A percentile compares a stretch with the other conserved stretches of the same genome.
Evolutionary conservation across 139 green algal genomes (phyloP).

Genomic region (Chlamydomonas incerta): DNA sequence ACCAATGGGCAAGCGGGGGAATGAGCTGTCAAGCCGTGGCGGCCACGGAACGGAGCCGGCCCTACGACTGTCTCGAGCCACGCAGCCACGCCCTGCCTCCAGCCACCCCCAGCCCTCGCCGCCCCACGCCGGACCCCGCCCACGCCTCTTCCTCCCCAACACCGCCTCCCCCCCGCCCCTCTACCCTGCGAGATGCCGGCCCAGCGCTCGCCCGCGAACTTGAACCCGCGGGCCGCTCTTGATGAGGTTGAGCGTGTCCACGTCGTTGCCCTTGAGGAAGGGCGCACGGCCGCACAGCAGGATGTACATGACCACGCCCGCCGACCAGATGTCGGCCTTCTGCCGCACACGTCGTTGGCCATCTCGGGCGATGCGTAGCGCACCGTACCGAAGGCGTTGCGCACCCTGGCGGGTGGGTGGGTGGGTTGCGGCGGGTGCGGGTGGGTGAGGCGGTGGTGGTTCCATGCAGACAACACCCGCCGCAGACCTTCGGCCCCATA

Average conservation of each 20-base stretch:
- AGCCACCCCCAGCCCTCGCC: too few species aligned
- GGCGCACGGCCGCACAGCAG: constrained; percentile 58
- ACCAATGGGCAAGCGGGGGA: too few species aligned
- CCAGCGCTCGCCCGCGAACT: constrained; percentile 60
- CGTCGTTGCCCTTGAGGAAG: constrained; percentile 54
- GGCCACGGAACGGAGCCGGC: too few species aligned
- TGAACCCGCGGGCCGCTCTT: constrained; percentile 55
- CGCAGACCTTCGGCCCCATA: too few species aligned
- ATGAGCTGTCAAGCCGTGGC: too few species aligned
- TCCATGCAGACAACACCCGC: too few species aligned
- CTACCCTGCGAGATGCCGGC: constrained; percentile 20
- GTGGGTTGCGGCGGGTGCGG: background rate
- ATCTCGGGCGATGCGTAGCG: constrained; percentile 76
- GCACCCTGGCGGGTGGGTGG: constrained; percentile 23
- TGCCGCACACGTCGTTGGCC: constrained; percentile 69
- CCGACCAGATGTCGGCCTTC: constrained; percentile 72
- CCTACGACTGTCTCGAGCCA: too few species aligned
- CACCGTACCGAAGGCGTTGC: constrained; percentile 69
- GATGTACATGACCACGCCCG: constrained; percentile 66
- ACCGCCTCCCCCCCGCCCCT: too few species aligned
- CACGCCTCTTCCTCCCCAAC: background rate
- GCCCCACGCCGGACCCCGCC: too few species aligned
- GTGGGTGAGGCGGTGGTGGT: too few species aligned
- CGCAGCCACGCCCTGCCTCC: too few species aligned
- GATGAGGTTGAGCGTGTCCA: constrained; percentile 63